Evolutionary conservation across 208 protist species (phyloP).

Genomic region (Endotrypanum monterogeii): DNA sequence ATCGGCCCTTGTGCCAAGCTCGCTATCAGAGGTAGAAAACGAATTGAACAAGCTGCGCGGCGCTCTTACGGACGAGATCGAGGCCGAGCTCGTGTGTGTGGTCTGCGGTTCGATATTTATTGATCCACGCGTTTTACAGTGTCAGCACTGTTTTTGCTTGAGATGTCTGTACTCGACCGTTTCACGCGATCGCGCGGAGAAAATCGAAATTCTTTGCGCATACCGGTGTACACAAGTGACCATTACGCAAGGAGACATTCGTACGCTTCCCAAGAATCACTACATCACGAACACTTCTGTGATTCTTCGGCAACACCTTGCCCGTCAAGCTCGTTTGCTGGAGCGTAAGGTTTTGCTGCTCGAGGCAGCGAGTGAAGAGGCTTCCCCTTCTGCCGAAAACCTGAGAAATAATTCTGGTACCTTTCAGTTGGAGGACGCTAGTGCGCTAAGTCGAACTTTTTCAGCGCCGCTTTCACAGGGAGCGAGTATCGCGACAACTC

Average conservation of each 20-base stretch:
- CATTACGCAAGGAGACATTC: conserved; percentile 41
- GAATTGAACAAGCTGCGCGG: conserved; percentile 13
- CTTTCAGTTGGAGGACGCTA: neutral
- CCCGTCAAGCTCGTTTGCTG: conserved; percentile 14
- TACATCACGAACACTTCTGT: conserved; percentile 38
- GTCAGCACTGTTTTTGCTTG: conserved; percentile 76
- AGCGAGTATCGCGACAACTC: neutral
- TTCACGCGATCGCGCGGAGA: conserved; percentile 30
- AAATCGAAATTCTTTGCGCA: conserved; percentile 42
- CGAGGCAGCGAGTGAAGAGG: neutral
- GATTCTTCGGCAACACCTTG: conserved; percentile 23
- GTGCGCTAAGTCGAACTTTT: neutral
- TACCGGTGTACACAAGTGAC: conserved; percentile 47
- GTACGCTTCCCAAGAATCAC: conserved; percentile 46
- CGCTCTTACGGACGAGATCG: conserved; percentile 23
- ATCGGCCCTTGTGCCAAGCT: conserved; percentile 11
- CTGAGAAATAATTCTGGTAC: neutral
- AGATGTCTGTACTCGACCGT: conserved; percentile 55
- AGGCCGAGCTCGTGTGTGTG: conserved; percentile 50
- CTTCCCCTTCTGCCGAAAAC: neutral
- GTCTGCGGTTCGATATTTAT: conserved; percentile 55
- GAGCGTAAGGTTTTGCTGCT: conserved; percentile 7
- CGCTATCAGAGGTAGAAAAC: neutral
- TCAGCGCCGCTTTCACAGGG: neutral
- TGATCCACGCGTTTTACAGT: conserved; percentile 65